These are phyloP conservation scores for Penicillium macrosclerotiorum DNA, from an alignment of 495 filamentous ascomycete genomes.

Conservation along the genomic window DNA sequence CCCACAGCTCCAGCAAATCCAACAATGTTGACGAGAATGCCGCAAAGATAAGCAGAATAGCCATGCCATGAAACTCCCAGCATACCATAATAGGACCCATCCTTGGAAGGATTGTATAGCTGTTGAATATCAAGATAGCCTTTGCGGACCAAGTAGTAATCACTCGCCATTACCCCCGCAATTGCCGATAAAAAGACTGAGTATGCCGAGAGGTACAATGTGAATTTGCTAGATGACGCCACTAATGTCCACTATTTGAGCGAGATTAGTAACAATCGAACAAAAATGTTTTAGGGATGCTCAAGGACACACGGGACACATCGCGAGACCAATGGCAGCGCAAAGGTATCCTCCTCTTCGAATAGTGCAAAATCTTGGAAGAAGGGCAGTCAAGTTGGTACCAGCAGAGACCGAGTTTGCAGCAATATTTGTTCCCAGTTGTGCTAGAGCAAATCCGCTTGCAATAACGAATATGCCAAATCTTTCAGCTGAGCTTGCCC, in stretches of 20 bases:
- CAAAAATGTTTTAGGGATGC: background rate
- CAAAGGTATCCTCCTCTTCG: constrained; percentile 89
- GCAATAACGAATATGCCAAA: constrained; percentile 90
- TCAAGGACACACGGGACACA: constrained; percentile 72
- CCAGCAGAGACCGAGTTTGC: constrained; percentile 89
- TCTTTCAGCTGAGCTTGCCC: constrained; percentile 71
- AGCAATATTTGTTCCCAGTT: constrained; percentile 90
- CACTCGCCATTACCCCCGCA: constrained; percentile 85
- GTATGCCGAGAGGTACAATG: constrained; percentile 91
- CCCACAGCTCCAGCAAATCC: constrained; percentile 83
- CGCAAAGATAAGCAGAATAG: constrained; percentile 78
- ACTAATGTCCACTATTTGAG: constrained; percentile 71
- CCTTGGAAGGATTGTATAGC: constrained; percentile 70
- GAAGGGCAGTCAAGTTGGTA: constrained; percentile 84
- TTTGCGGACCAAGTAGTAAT: constrained; percentile 86
- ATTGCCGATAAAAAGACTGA: constrained; percentile 92
- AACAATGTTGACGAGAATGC: constrained; percentile 87
- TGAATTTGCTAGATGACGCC: constrained; percentile 78
- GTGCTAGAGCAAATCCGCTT: constrained; percentile 77
- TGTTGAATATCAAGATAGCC: constrained; percentile 79
- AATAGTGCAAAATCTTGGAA: constrained; percentile 84
- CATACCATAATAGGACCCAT: constrained; percentile 68
- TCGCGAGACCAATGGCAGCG: constrained; percentile 75
- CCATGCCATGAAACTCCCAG: constrained; percentile 79
- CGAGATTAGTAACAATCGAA: constrained; percentile 3